Base-by-base conservation (phyloP, 1,284 basidiomycete genomes). In the Cutaneotrichosporon sp. region DNA sequence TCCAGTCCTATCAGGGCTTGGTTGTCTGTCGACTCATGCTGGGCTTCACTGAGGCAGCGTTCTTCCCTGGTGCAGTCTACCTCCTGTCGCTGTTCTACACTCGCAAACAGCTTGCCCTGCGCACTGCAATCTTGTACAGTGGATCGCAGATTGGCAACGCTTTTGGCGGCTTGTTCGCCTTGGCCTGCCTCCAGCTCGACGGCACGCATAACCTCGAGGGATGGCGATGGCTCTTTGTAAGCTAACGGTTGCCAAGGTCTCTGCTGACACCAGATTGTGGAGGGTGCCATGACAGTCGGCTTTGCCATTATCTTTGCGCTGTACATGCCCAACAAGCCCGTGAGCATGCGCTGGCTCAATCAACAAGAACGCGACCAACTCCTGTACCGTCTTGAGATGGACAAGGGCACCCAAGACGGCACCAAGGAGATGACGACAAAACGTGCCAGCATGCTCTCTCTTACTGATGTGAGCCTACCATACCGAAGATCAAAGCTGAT, bases 61-160 rank as follows among this genome's bases (percentile, higher is more conserved):
- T 71, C 59, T 73, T 71, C 59, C 66, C 70, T 0, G 57, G 71
- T 4, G 63, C 61, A 0, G 39, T 72, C 4, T 68, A 62, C 57
- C 56, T 65, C 32, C 59, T 70, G 5, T 64, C 66, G 4, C 57
- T 62, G 2, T 72, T 72, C 64, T 74, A 74, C 59, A 62, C 54
- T 8, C 67, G 65, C 52, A 48, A 60, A 14, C 68, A 74, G 38
- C 51, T 69, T n/a, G 67, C 60, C 10, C 54, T 53, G 50, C 67
- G 60, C 55, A 63, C 59, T 27, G 65, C 54, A 11, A 54, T 53
- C 8, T 52, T 73, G 7, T 73, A 64, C 60, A 60, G 61, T 42
- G 65, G 63, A 35, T 65, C 66, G 17, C 64, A 69, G 43, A 46
- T 75, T 44, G 70, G 69, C 3, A 74, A 73, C 53, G 71, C 67